phyloP scores from a whole-genome alignment of 768 basidiomycete species.

The Phylloporus scabripes region DNA sequence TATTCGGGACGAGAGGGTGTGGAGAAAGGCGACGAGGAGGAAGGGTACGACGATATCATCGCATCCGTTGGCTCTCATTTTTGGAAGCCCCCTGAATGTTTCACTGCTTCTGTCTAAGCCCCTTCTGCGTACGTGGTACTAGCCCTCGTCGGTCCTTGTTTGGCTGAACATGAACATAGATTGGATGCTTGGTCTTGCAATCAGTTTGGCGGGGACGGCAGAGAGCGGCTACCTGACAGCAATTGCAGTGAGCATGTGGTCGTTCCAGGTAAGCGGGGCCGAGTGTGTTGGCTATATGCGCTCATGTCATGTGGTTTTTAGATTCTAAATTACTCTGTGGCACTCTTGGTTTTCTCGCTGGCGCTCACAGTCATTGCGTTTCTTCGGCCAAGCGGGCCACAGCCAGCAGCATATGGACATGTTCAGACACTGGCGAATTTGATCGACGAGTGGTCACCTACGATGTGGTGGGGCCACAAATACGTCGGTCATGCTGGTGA shows the following conservation, averaged over 20 bases:
- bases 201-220: slow-evolving; percentile 16
- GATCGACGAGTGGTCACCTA: slow-evolving; percentile 33
- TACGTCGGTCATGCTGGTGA: slow-evolving; percentile 19
- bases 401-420: slow-evolving; percentile 31
- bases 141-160: neutral
- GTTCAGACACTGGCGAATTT: slow-evolving; percentile 32
- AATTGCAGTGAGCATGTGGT: slow-evolving; percentile 24
- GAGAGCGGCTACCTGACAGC: slow-evolving; percentile 6
- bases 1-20: slow-evolving; percentile 24
- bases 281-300: neutral
- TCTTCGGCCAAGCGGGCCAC: slow-evolving; percentile 18
- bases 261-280: slow-evolving; percentile 18
- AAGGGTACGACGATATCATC: slow-evolving; percentile 14
- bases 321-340: slow-evolving; percentile 25
- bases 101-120: slow-evolving; percentile 19
- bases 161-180: slow-evolving; percentile 11
- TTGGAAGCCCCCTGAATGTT: slow-evolving; percentile 16
- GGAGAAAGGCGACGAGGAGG: slow-evolving; percentile 20
- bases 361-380: slow-evolving; percentile 11
- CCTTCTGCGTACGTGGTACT: slow-evolving; percentile 20
- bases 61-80: slow-evolving; percentile 20
- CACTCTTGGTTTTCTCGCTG: slow-evolving; percentile 18
- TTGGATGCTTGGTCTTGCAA: slow-evolving; percentile 31
- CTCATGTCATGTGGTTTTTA: slow-evolving; percentile 1
- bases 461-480: slow-evolving; percentile 31